Evolutionary conservation across 2,329 filamentous ascomycete genomes (phyloP), one percentile per base, ranked within the genome.

Genomic region (Fusarium incarnatum): DNA sequence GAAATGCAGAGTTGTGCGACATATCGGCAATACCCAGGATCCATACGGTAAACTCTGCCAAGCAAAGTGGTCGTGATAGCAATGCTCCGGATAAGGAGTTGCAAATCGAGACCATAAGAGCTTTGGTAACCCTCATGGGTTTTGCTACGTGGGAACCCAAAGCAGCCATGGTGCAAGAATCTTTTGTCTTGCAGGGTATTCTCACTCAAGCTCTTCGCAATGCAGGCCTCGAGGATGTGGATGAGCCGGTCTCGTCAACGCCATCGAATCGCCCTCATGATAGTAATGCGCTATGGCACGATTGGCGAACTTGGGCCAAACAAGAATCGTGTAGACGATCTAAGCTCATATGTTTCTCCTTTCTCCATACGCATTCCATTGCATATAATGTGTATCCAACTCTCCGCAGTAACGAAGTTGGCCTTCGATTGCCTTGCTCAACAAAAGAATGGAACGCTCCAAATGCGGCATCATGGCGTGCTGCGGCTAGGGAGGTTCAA

Each of bases 351-450:
- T 77, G 79, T 0, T 81, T 81, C 32, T 79, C 78, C 0, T 81
- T 81, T 53, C 71, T 81, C 6, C 79, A 81, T 48, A 80, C 76
- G 0, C 79, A 81, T 58, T 81, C 77, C 52, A 77, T 81, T 10
- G 80, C 80, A 4, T 81, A 81, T 61, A 78, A 81, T 23, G 74
- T 79, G 4, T 81, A 80, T 30, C 80, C 80, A 1, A 76, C 77
- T 0, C 67, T 81, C 8, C 75, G 78, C 2, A 81, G 76, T 30
- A 81, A 79, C 45, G 80, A 81, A 61, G 68, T 81, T 1, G 71
- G 75, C 8, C 74, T 81, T 3, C 61, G 79, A 9, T 61, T 81
- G 3, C 80, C 80, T 0, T 81, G 76, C 41, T 77, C 75, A 1
- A 81, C 80, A 5, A 75, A 73, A 5, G 79, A 81, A 56, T 81